Evolutionary conservation across 352 stramenopile genomes (phyloP).

Genomic region (Phytophthora pistaciae): DNA sequence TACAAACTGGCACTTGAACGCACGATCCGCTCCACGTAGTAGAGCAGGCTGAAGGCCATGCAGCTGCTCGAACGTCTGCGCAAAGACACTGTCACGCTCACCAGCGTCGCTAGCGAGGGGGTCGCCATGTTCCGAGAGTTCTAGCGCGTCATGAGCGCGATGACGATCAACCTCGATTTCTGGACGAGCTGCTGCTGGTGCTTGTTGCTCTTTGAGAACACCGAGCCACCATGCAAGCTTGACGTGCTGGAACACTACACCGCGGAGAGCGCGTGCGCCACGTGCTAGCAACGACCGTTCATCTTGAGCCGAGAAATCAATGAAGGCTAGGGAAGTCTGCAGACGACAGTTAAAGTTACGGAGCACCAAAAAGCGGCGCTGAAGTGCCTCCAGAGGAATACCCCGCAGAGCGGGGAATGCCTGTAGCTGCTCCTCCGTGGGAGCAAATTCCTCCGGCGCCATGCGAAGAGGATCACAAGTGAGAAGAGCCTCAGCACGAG

Average conservation of each 20-base stretch:
- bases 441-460: conserved; percentile 81
- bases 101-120: conserved; percentile 41
- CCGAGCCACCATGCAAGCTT: conserved; percentile 92
- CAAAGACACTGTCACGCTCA: conserved; percentile 83
- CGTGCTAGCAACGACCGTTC: conserved; percentile 69
- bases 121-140: conserved; percentile 46
- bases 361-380: conserved; percentile 86
- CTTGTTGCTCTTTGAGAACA: conserved; percentile 89
- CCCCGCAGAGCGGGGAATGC: conserved; percentile 53
- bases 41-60: conserved; percentile 88
- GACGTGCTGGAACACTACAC: conserved; percentile 87
- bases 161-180: conserved; percentile 91
- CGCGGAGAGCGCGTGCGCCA: conserved; percentile 65
- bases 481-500: conserved; percentile 74
- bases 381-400: conserved; percentile 64
- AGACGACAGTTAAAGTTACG: conserved; percentile 90
- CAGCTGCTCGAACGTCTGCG: conserved; percentile 88
- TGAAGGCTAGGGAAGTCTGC: conserved; percentile 87
- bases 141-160: conserved; percentile 70
- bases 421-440: conserved; percentile 71
- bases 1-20: conserved; percentile 94
- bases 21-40: conserved; percentile 82
- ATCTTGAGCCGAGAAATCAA: conserved; percentile 82
- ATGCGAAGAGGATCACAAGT: conserved; percentile 89
- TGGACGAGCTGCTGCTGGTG: conserved; percentile 74